A percentile compares a stretch with the other conserved stretches of the same genome.
Conservation (phyloP, 1,139 yeast genomes). For the Pichia norvegensis region DNA sequence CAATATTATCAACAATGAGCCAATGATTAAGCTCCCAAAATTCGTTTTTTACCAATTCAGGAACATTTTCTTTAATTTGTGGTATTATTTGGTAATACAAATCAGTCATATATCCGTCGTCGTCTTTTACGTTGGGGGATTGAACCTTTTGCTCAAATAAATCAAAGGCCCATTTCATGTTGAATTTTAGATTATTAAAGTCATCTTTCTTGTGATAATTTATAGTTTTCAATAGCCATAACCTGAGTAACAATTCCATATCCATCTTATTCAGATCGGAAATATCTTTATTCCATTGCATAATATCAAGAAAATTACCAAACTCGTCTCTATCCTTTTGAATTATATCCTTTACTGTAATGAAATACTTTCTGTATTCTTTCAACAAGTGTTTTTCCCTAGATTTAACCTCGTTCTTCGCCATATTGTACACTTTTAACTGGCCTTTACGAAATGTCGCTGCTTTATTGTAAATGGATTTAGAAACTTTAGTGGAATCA, state of each 20-base stretch:
- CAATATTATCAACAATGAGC: slow-evolving; percentile 12
- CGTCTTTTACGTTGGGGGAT: slow-evolving; percentile 32
- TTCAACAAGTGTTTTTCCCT: slow-evolving; percentile 48
- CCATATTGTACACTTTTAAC: slow-evolving; percentile 35
- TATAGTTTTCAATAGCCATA: slow-evolving; percentile 52
- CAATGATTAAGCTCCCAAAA: slow-evolving; percentile 47
- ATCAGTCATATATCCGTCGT: slow-evolving; percentile 39
- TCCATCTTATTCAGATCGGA: slow-evolving; percentile 43
- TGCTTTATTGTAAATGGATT: slow-evolving; percentile 26
- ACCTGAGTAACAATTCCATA: slow-evolving; percentile 39
- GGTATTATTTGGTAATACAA: slow-evolving; percentile 48
- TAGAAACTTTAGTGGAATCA: slow-evolving; percentile 2
- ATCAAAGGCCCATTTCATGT: slow-evolving; percentile 40
- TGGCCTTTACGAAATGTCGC: slow-evolving; percentile 39
- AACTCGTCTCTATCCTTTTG: slow-evolving; percentile 31
- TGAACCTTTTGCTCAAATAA: slow-evolving; percentile 30
- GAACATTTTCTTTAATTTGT: slow-evolving; percentile 39
- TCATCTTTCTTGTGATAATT: slow-evolving; percentile 35
- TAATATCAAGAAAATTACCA: slow-evolving; percentile 40
- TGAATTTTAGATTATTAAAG: slow-evolving; percentile 20
- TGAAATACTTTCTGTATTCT: slow-evolving; percentile 32
- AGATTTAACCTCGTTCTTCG: slow-evolving; percentile 40
- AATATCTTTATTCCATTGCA: slow-evolving; percentile 40
- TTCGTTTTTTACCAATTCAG: slow-evolving; percentile 41
- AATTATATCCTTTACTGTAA: slow-evolving; percentile 42